Evolutionary conservation across 164 flowering plant species (phyloP).

Genomic region (Annona squamosa): DNA sequence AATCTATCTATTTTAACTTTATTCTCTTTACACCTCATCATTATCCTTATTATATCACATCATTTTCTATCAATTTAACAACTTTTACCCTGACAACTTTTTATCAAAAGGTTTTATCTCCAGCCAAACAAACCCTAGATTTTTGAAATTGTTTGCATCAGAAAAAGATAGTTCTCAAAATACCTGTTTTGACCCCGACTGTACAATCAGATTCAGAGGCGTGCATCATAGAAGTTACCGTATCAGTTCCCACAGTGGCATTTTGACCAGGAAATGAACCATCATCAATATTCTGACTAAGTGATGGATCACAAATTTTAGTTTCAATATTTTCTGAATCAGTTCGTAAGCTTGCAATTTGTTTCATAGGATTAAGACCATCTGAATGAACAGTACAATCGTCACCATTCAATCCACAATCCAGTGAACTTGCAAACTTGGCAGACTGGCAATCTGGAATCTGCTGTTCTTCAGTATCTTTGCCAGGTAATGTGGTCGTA

Average conservation of each 20-base stretch:
- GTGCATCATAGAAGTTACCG: neutral
- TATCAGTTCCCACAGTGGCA: neutral
- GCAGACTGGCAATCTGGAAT: conserved; percentile 8
- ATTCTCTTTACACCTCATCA: too few relatives aligned
- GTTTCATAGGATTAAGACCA: conserved; percentile 13
- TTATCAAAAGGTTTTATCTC: too few relatives aligned
- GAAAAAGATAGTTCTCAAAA: neutral
- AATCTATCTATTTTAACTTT: too few relatives aligned
- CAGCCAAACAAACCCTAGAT: neutral
- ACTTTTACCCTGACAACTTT: too few relatives aligned
- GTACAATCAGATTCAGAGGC: conserved; percentile 5
- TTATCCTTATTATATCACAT: too few relatives aligned
- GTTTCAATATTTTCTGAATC: conserved; percentile 15
- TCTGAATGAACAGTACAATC: conserved; percentile 5
- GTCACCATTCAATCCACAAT: conserved; percentile 11
- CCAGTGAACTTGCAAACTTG: neutral
- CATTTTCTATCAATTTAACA: too few relatives aligned
- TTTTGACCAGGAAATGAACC: conserved; percentile 11
- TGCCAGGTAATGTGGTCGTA: neutral
- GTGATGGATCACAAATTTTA: conserved; percentile 15
- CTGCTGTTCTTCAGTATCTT: conserved; percentile 5
- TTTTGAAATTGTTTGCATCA: neutral
- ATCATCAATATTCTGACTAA: conserved; percentile 10
- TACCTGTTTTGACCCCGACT: conserved; percentile 24
- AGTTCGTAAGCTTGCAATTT: conserved; percentile 7